Base-by-base conservation (phyloP, 2,329 filamentous ascomycete species). In the Apiospora kogelbergensis region DNA sequence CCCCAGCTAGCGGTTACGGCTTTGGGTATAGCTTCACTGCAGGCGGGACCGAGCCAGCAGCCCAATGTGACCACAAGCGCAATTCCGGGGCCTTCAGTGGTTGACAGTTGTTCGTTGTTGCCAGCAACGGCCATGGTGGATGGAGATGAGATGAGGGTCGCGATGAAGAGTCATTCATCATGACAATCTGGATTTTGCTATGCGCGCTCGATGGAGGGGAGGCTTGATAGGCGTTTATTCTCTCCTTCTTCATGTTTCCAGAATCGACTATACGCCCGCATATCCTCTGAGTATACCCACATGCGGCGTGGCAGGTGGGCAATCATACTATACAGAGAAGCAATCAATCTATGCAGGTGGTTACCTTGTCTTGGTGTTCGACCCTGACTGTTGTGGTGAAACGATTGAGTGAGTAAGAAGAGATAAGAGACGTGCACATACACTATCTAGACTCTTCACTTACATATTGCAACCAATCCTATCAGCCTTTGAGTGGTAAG, bases 41-140 rank as follows among this genome's bases (percentile, higher is more conserved):
- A 45, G 17, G 41, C 63, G 63, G 53, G 63, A 65, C 44, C 41
- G 30, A 45, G 10, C 17, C 24, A 45, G 63, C 63, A 26, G 41
- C 15, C 63, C 63, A n/a, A 45, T 65, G 63, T 33, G 63, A 65
- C 63, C 63, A 65, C 63, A 65, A 45, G 63, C 63, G 63, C 63
- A 65, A 30, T 45, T 65, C 30, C 10, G 20, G 9, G 17, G 30
- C 53, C 37, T 60, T 37, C 53, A 60, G 30, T 60, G 53, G 53
- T 37, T 60, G 53, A 60, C 53, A 60, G 53, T 33, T 60, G 53
- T 60, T 60, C 53, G 53, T 60, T 60, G 53, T 37, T 37, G 53
- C 53, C 53, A 60, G 53, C 30, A 60, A 22, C 20, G 20, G 53
- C 30, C 17, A 6, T 45, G 9, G 17, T 60, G 30, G 53, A 60